Base-by-base conservation (phyloP, 2,329 filamentous ascomycete genomes). In the Achaetomium macrosporum region DNA sequence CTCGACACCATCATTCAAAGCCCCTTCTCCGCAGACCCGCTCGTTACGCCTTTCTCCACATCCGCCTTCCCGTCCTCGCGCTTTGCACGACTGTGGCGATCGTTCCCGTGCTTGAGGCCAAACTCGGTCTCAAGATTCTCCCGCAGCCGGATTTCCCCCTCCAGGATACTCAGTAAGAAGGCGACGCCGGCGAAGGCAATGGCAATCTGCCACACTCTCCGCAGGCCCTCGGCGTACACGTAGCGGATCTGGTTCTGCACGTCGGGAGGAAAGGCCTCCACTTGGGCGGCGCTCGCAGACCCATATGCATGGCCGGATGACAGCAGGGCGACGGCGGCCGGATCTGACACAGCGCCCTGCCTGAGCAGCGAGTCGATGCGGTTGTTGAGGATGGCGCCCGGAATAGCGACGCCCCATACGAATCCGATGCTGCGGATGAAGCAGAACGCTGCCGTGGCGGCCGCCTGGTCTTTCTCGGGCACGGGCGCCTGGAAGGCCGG, bases 361-460 rank as follows among this genome's bases (percentile, higher is more conserved):
- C 47, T 54, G 42, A 55, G 56, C 3, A n/a, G n/a, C n/a, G n/a
- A n/a, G n/a, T n/a, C n/a, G n/a, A n/a, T n/a, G n/a, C 58, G 58
- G 54, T 56, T 65, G 53, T 59, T 64, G 59, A 73, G 77, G 39
- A 77, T 65, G 7, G 69, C 65, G 2, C 66, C 68, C 0, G 71
- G 68, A 31, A 80, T 69, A 0, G 73, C 68, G 1, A 74, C 68
- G 9, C 74, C 76, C 63, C 76, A 73, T 2, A 73, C 70, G 16
- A 66, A 61, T 2, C 76, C 77, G 30, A 79, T 71, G 48, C 63
- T 70, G 36, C 76, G 70, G 52, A 76, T 61, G 52, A 79, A 80
- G 0, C 66, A 61, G 66, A 69, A 76, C 41, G 71, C 70, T 1
- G 64, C 67, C 3, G 71, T 71, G 0, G 71, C 69, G 1, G 66